Base-by-base conservation (phyloP, 306 rosid genomes). In the Rosa chinensis region DNA sequence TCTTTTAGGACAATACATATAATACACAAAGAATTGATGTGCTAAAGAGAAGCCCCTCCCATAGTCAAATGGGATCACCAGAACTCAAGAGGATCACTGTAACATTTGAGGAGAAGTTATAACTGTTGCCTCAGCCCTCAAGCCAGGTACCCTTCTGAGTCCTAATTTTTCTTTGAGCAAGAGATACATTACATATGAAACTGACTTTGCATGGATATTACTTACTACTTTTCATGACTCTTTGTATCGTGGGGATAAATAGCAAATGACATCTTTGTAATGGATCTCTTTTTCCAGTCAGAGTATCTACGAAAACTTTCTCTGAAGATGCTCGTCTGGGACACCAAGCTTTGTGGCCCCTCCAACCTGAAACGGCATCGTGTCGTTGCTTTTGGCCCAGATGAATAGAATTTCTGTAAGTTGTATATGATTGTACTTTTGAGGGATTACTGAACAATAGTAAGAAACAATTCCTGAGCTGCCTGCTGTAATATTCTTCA, bases 81-180 rank as follows among this genome's bases (percentile, higher is more conserved):
- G 90, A 90, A 82, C 91, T 94, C 66, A 70, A 11, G 69, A 85
- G 82, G 77, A 90, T 92, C 72, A 94, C 96, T 73, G 84, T 78
- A 77, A 92, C 91, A 83, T 90, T 94, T 82, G 94, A 92, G 86
- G 97, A 94, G 44, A 89, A 89, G 86, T 83, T 90, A 79, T 89
- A 78, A 13, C 74, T 62, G 88, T 83, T 62, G 32, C 32, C 32
- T 28, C 32, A 28, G 32, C 89, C 97, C 61, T 81, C 85, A 49
- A 90, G 80, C 82, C 91, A 90, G 94, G 96, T 94, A 84, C 23
- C 49, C 16, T 76, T 78, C 45, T 3, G 68, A 45, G 50, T 23
- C 68, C 52, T 55, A 20, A 9, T 35, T 59, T 70, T 77, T 9
- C 52, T 44, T 6, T 37, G 48, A 6, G 50, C 3, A 45, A 18